Percentiles rank a stretch among this genome's conserved stretches.
Evolutionary conservation across 805 yeast species (phyloP).

Genomic region (Schwanniomyces yamadae): DNA sequence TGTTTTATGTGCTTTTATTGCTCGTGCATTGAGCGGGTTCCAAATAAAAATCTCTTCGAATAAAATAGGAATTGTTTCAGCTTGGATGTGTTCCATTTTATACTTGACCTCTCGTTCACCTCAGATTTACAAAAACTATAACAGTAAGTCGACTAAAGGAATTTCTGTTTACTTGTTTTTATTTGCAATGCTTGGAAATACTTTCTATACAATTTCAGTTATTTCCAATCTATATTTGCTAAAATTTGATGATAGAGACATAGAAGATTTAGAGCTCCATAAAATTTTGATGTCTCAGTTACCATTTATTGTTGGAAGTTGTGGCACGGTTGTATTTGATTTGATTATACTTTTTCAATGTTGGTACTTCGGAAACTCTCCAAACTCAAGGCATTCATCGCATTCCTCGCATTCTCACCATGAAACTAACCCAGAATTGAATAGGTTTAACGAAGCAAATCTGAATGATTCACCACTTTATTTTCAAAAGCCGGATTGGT

Average conservation of each 20-base stretch:
- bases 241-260: slow-evolving; percentile 13
- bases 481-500: slow-evolving; percentile 42
- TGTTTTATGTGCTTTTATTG: too few relatives aligned
- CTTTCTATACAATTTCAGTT: slow-evolving; percentile 34
- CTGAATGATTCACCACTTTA: slow-evolving; percentile 13
- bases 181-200: slow-evolving; percentile 37
- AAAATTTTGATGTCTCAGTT: slow-evolving; percentile 61
- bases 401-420: not conserved
- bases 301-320: slow-evolving; percentile 78
- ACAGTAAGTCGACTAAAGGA: slow-evolving; percentile 31
- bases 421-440: too few relatives aligned
- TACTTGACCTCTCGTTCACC: slow-evolving; percentile 35
- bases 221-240: slow-evolving; percentile 29
- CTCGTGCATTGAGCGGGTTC: too few relatives aligned
- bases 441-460: too few relatives aligned
- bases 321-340: slow-evolving; percentile 74
- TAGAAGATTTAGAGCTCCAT: slow-evolving; percentile 21
- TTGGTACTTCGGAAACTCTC: slow-evolving; percentile 16
- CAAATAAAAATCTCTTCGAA: slow-evolving; percentile 1
- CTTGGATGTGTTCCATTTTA: slow-evolving; percentile 33
- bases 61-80: slow-evolving; percentile 26
- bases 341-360: slow-evolving; percentile 32
- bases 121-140: slow-evolving; percentile 33
- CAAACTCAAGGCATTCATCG: slow-evolving; percentile 1
- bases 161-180: slow-evolving; percentile 33